phyloP scores from a whole-genome alignment of 2,329 filamentous ascomycete species.

The Mycosphaerella sp. region DNA sequence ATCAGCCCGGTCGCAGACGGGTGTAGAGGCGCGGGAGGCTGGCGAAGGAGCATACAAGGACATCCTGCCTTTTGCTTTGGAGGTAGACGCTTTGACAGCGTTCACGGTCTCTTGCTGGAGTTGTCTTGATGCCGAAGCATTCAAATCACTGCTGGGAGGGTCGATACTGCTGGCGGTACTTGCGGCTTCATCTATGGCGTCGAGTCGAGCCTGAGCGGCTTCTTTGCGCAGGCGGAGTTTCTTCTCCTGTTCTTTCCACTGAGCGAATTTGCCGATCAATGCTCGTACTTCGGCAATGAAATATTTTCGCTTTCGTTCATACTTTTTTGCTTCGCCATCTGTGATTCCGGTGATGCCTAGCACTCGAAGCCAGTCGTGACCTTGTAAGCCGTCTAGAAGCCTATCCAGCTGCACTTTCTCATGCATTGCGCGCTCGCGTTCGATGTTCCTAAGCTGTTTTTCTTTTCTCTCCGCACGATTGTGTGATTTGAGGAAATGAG shows the following conservation, averaged over 20 bases:
- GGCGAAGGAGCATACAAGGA: constrained; percentile 10
- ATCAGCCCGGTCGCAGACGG: neutral
- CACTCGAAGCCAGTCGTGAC: constrained; percentile 85
- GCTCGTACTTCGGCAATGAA: constrained; percentile 77
- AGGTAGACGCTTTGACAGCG: constrained; percentile 37
- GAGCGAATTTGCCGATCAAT: constrained; percentile 78
- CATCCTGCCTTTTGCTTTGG: constrained; percentile 34
- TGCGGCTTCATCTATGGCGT: constrained; percentile 38
- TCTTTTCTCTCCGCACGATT: constrained; percentile 57
- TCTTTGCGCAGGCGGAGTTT: constrained; percentile 71
- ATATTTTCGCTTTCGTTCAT: constrained; percentile 75
- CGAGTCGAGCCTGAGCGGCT: constrained; percentile 48
- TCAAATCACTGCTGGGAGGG: constrained; percentile 62
- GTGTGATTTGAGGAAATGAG: constrained; percentile 53
- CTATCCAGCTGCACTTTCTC: constrained; percentile 61
- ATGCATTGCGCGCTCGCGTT: constrained; percentile 59
- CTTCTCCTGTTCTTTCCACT: constrained; percentile 88
- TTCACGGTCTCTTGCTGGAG: constrained; percentile 64
- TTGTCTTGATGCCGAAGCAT: constrained; percentile 66
- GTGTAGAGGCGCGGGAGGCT: constrained; percentile 14
- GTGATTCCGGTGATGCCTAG: constrained; percentile 85
- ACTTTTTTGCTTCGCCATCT: constrained; percentile 77
- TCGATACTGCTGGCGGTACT: constrained; percentile 38
- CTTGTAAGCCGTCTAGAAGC: constrained; percentile 72
- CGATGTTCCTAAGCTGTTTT: constrained; percentile 62